These are phyloP conservation scores for Leucosporidium scottii DNA, from an alignment of 768 basidiomycete species.

Conservation along the genomic window DNA sequence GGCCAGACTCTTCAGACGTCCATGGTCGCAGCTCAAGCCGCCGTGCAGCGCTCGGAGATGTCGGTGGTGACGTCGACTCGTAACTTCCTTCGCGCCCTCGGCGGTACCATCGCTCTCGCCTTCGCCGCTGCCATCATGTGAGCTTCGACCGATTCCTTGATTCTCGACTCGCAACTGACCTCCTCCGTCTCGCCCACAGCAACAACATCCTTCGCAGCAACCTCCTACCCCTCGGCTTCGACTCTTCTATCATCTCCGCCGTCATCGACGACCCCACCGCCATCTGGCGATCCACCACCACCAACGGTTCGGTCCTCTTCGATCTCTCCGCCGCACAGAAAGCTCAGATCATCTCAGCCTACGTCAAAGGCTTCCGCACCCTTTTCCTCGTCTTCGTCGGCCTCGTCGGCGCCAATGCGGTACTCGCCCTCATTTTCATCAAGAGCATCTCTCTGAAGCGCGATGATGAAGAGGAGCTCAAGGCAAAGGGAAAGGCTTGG, in stretches of 20 bases:
- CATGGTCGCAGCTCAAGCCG: slow-evolving; percentile 65
- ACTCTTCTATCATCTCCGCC: slow-evolving; percentile 1
- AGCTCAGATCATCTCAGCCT: slow-evolving; percentile 49
- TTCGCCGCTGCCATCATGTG: slow-evolving; percentile 55
- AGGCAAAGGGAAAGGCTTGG: slow-evolving; percentile 24
- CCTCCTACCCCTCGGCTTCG: slow-evolving; percentile 10
- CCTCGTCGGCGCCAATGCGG: slow-evolving; percentile 50
- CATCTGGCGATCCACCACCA: slow-evolving; percentile 40
- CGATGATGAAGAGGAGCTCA: slow-evolving; percentile 24
- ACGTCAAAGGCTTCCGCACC: slow-evolving; percentile 53
- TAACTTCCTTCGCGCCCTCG: slow-evolving; percentile 62
- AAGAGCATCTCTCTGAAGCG: slow-evolving; percentile 9
- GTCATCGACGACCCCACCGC: slow-evolving; percentile 49
- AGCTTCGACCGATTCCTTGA: too few species aligned
- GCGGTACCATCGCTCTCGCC: slow-evolving; percentile 62
- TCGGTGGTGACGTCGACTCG: slow-evolving; percentile 65
- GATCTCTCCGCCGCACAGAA: slow-evolving; percentile 46
- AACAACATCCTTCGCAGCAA: slow-evolving; percentile 44
- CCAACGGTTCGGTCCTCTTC: slow-evolving; percentile 26
- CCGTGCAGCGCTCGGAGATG: slow-evolving; percentile 64
- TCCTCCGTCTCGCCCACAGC: too few species aligned
- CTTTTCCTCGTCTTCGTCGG: slow-evolving; percentile 59
- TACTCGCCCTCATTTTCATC: slow-evolving; percentile 8
- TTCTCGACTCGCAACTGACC: too few species aligned
- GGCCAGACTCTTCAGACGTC: slow-evolving; percentile 51